Percentiles rank a stretch among this genome's conserved stretches.
Conservation (phyloP, 768 basidiomycete species). For the Chalciporus chontae region DNA sequence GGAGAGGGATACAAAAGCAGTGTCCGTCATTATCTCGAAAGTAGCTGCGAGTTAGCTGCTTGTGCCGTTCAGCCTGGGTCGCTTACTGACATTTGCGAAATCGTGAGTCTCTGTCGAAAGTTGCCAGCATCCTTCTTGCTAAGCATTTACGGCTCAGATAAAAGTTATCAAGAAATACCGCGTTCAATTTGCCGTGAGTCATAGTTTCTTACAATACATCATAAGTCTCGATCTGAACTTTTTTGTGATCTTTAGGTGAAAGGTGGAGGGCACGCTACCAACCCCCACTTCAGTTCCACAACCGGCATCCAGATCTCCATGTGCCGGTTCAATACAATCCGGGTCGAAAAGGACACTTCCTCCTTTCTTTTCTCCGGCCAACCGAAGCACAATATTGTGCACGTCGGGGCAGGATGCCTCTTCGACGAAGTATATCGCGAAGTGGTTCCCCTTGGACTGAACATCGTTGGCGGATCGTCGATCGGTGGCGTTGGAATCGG, state of each 20-base stretch:
- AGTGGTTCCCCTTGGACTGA: slow-evolving; percentile 8
- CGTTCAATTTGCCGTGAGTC: background rate
- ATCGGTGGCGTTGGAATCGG: slow-evolving; percentile 27
- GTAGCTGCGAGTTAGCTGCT: background rate
- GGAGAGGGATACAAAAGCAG: background rate
- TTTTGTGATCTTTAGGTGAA: background rate
- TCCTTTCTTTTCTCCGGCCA: background rate
- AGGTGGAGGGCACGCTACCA: background rate
- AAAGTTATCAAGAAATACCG: background rate
- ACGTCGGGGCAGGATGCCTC: slow-evolving; percentile 27
- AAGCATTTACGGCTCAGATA: background rate
- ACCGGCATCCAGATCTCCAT: background rate
- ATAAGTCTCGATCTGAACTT: background rate
- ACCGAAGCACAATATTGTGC: slow-evolving; percentile 3
- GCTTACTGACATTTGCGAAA: background rate
- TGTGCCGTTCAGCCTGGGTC: no score
- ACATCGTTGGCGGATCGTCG: slow-evolving; percentile 24
- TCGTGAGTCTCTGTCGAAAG: no score
- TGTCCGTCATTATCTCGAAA: background rate
- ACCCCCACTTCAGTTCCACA: background rate
- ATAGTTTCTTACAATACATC: background rate
- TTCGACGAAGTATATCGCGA: slow-evolving; percentile 28
- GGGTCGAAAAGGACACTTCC: no score
- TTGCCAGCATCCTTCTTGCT: no score
- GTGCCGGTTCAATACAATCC: background rate